These are phyloP conservation scores for Pseudogymnoascus sp. DNA, from an alignment of 2,329 filamentous ascomycete species.

Conservation along the genomic window DNA sequence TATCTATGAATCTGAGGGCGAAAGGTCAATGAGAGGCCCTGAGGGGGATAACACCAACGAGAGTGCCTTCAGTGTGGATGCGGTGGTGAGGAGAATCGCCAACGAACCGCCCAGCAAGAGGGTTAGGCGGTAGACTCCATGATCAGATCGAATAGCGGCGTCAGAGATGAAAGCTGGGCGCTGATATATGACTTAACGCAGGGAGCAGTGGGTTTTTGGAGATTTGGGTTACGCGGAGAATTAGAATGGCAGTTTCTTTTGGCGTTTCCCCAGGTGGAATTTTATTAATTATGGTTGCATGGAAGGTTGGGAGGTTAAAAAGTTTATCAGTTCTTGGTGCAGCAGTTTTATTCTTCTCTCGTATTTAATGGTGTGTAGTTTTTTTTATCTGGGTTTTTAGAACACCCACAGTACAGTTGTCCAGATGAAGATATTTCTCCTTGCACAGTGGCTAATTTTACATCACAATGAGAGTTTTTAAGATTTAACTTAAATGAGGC, in stretches of 20 bases:
- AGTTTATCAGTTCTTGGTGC: background rate
- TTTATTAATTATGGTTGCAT: background rate
- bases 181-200: background rate
- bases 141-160: background rate
- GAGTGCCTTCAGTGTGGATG: background rate
- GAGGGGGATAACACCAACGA: background rate
- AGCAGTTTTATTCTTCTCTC: background rate
- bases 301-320: background rate
- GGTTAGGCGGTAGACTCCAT: background rate
- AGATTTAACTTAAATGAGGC: background rate
- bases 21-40: background rate
- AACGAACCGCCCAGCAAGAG: background rate
- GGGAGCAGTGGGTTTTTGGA: background rate
- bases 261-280: background rate
- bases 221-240: background rate
- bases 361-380: background rate
- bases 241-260: background rate
- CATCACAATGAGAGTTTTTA: background rate
- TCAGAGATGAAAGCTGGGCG: background rate
- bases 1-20: background rate
- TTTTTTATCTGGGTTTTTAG: background rate
- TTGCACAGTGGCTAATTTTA: background rate
- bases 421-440: background rate
- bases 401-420: background rate
- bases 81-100: constrained; percentile 1